A percentile compares a stretch with the other conserved stretches of the same genome.
These are phyloP conservation scores for Neofusicoccum ribis DNA, from an alignment of 2,329 filamentous ascomycete genomes.

Conservation along the genomic window DNA sequence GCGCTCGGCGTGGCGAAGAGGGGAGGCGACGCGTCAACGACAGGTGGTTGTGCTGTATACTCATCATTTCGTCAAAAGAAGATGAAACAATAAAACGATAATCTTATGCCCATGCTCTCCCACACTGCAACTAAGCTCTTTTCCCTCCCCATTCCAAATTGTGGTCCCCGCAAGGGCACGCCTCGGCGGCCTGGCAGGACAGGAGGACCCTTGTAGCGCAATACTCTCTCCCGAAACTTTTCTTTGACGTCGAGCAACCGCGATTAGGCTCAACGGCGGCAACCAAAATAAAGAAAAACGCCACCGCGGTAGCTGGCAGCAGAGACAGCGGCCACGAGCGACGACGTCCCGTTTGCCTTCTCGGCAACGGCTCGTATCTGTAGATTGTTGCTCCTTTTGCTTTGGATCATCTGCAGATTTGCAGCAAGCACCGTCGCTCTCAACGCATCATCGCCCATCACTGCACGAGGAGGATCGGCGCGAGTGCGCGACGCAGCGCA, in stretches of 20 bases:
- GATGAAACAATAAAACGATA: slow-evolving; percentile 1
- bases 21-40: neutral
- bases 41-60: neutral
- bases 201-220: slow-evolving; percentile 3
- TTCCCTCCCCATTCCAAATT: slow-evolving; percentile 6
- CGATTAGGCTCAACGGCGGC: slow-evolving; percentile 13
- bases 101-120: slow-evolving; percentile 1
- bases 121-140: neutral
- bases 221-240: slow-evolving; percentile 9
- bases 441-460: neutral
- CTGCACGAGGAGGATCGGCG: neutral
- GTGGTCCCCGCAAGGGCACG: neutral
- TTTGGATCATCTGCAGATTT: slow-evolving; percentile 1
- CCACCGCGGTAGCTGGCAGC: neutral
- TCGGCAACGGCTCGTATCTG: slow-evolving; percentile 12
- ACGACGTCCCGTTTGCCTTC: neutral
- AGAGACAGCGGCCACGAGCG: neutral
- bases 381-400: slow-evolving; percentile 17
- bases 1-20: slow-evolving; percentile 2
- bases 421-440: neutral
- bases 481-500: neutral
- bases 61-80: slow-evolving; percentile 8
- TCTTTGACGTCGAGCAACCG: neutral
- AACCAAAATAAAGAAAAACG: neutral
- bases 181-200: neutral